Conservation (phyloP, 2,329 filamentous ascomycete species). For the Apiospora aurea region DNA sequence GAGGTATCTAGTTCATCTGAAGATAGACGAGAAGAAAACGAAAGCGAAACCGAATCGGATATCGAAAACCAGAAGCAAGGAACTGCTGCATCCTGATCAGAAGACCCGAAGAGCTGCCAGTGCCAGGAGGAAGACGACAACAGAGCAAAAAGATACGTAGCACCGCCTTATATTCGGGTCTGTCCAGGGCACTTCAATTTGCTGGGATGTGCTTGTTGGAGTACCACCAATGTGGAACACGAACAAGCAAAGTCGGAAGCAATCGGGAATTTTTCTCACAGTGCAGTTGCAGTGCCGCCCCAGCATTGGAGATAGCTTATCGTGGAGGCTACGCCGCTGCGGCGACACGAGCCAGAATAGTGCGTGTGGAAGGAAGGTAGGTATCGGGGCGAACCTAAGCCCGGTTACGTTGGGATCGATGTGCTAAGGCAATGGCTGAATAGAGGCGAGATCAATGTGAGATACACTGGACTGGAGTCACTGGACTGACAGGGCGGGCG, state of each 20-base stretch:
- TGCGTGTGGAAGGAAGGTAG: too few relatives aligned
- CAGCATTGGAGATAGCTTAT: neutral
- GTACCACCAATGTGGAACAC: neutral
- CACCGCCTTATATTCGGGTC: neutral
- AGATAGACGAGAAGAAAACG: neutral
- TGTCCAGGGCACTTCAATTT: neutral
- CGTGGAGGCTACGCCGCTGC: neutral
- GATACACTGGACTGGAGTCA: neutral
- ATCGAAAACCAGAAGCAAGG: too few relatives aligned
- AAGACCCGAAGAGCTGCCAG: neutral
- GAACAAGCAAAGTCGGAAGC: constrained; percentile 10
- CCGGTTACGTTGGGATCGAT: neutral
- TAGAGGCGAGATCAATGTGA: neutral
- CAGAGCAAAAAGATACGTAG: neutral
- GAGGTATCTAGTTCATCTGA: neutral
- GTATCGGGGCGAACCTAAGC: neutral
- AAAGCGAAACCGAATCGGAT: too few relatives aligned
- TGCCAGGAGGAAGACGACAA: neutral
- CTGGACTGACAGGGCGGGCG: neutral
- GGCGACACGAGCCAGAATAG: neutral
- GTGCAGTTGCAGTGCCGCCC: neutral
- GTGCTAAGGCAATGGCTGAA: neutral
- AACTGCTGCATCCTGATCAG: neutral
- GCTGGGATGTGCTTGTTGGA: neutral
- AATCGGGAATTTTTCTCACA: neutral